Percentiles rank a stretch among this genome's conserved stretches.
phyloP scores from a whole-genome alignment of 2,329 filamentous ascomycete species.

The Epichloe hybrida region DNA sequence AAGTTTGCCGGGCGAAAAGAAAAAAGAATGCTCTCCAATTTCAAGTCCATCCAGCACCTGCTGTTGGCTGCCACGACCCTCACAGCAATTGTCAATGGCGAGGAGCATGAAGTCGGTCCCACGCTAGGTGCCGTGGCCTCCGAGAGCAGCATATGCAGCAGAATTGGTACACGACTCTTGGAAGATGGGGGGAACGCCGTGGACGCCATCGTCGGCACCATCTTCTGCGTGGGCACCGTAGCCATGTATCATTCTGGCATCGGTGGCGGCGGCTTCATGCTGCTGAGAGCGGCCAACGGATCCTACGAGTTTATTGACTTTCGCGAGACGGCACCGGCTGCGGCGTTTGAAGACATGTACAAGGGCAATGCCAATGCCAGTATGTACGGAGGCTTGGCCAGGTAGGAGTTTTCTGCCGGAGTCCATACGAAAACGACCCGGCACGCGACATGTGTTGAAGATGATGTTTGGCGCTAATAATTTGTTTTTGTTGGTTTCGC shows the following conservation, averaged over 20 bases:
- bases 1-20: background rate
- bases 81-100: background rate
- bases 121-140: conserved; percentile 46
- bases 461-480: background rate
- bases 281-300: conserved; percentile 51
- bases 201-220: conserved; percentile 51
- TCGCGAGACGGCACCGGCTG: conserved; percentile 69
- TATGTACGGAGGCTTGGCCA: conserved; percentile 56
- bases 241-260: conserved; percentile 58
- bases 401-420: conserved; percentile 29
- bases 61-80: background rate
- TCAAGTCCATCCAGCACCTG: background rate
- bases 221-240: conserved; percentile 49
- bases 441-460: background rate
- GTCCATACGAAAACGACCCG: no score
- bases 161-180: conserved; percentile 43
- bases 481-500: background rate
- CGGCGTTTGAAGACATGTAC: conserved; percentile 72
- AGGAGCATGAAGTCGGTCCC: background rate
- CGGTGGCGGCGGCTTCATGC: conserved; percentile 67
- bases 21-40: background rate
- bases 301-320: conserved; percentile 74
- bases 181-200: conserved; percentile 53
- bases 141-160: conserved; percentile 44
- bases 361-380: conserved; percentile 51